phyloP scores from a whole-genome alignment of 1,284 basidiomycete species.

The Rugosomyces carneus region DNA sequence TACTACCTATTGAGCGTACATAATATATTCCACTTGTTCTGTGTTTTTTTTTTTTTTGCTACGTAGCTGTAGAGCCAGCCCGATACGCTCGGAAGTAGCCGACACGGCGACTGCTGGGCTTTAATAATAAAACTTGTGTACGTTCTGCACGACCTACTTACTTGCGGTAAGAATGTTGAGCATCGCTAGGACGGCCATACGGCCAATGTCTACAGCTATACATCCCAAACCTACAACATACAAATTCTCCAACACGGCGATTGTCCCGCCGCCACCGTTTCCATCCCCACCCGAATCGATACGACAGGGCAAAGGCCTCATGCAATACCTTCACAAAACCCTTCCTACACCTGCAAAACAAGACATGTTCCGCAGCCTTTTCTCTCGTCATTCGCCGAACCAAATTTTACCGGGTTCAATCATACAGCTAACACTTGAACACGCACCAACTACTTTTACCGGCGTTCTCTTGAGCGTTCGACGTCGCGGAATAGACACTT shows the following conservation, averaged over 20 bases:
- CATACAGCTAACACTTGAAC: constrained; percentile 66
- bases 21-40: no score
- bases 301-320: constrained; percentile 69
- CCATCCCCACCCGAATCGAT: constrained; percentile 40
- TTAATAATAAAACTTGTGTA: constrained; percentile 1
- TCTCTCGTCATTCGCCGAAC: constrained; percentile 61
- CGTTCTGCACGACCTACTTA: no score
- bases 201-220: constrained; percentile 39
- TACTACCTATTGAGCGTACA: constrained; percentile 10
- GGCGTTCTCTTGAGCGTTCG: constrained; percentile 81
- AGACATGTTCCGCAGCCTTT: constrained; percentile 59
- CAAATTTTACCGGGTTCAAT: constrained; percentile 78
- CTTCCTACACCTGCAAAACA: constrained; percentile 66
- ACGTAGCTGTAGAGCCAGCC: background rate
- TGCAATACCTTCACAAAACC: constrained; percentile 65
- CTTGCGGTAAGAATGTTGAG: no score
- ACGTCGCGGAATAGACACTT: constrained; percentile 77
- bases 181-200: constrained; percentile 25
- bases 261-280: constrained; percentile 44
- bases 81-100: constrained; percentile 13
- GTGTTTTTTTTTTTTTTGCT: no score
- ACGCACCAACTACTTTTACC: constrained; percentile 73
- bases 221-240: constrained; percentile 36
- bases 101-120: constrained; percentile 7
- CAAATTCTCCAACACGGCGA: constrained; percentile 69